Percentiles rank a stretch among this genome's conserved stretches.
Evolutionary conservation across 129 eudicot species (phyloP).

Genomic region (Tagetes patula): DNA sequence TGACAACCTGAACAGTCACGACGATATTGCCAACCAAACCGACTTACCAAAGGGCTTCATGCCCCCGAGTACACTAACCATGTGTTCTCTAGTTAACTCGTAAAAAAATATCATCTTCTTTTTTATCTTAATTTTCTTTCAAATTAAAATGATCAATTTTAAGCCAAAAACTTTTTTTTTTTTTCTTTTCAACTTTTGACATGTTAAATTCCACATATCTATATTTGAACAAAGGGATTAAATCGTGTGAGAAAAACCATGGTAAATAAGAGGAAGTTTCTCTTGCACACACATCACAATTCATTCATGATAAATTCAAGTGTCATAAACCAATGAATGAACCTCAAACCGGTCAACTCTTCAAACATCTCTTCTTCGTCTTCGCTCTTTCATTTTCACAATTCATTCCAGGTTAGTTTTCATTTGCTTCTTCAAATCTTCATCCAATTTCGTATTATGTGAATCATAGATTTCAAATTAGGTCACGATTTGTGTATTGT

Average conservation of each 20-base stretch:
- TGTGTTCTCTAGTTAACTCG: too few relatives aligned
- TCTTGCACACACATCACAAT: neutral
- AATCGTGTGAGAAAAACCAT: neutral
- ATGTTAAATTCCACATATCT: too few relatives aligned
- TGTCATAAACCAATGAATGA: neutral
- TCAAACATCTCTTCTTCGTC: neutral
- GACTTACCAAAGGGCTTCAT: too few relatives aligned
- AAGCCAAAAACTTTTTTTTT: too few relatives aligned
- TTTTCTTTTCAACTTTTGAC: too few relatives aligned
- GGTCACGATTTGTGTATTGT: neutral
- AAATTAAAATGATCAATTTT: too few relatives aligned
- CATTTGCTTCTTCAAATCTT: neutral
- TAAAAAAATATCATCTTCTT: too few relatives aligned
- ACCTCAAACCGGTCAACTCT: neutral
- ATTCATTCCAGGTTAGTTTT: constrained; percentile 4
- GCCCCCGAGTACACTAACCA: too few relatives aligned
- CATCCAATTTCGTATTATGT: neutral
- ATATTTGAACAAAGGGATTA: too few relatives aligned
- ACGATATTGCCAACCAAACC: too few relatives aligned
- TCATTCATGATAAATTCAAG: neutral
- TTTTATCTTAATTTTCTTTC: too few relatives aligned
- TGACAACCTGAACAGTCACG: too few relatives aligned
- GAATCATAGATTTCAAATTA: neutral
- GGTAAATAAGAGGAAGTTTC: constrained; percentile 16
- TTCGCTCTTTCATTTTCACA: neutral